Evolutionary conservation across 805 yeast species (phyloP).

Genomic region (Schwanniomyces yamadae): DNA sequence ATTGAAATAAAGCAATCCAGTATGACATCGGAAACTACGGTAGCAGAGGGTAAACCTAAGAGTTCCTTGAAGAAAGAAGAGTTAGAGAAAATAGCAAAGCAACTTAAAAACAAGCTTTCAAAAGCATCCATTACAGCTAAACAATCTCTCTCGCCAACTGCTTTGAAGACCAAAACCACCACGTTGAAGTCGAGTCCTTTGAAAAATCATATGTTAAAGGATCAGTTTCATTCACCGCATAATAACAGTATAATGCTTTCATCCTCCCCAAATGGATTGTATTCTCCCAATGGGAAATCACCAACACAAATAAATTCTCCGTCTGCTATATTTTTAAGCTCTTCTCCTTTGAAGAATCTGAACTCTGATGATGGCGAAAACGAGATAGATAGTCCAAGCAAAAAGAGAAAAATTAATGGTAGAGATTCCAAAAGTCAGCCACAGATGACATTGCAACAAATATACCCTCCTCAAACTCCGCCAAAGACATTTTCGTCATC

Average conservation of each 20-base stretch:
- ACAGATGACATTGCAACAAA: conserved; percentile 31
- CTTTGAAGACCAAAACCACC: conserved; percentile 4
- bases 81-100: conserved; percentile 43
- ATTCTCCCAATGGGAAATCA: conserved; percentile 39
- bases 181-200: conserved; percentile 25
- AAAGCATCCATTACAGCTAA: conserved; percentile 47
- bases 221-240: conserved; percentile 21
- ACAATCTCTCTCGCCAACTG: conserved; percentile 23
- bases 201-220: conserved; percentile 28
- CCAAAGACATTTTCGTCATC: conserved; percentile 14
- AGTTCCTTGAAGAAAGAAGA: conserved; percentile 44
- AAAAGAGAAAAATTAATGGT: conserved; percentile 14
- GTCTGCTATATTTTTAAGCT: conserved; percentile 32
- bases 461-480: conserved; percentile 27
- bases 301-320: conserved; percentile 41
- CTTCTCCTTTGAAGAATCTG: conserved; percentile 32
- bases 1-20: neutral
- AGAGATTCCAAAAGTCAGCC: conserved; percentile 15
- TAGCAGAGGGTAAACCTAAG: conserved; percentile 19
- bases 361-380: conserved; percentile 8
- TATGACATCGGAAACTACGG: conserved; percentile 1
- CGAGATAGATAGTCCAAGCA: conserved; percentile 33
- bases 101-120: conserved; percentile 40
- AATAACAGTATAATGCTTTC: conserved; percentile 13
- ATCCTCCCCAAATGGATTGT: conserved; percentile 31